These are phyloP conservation scores for Gymnopus androsaceus DNA, from an alignment of 1,284 basidiomycete genomes.

Conservation along the genomic window DNA sequence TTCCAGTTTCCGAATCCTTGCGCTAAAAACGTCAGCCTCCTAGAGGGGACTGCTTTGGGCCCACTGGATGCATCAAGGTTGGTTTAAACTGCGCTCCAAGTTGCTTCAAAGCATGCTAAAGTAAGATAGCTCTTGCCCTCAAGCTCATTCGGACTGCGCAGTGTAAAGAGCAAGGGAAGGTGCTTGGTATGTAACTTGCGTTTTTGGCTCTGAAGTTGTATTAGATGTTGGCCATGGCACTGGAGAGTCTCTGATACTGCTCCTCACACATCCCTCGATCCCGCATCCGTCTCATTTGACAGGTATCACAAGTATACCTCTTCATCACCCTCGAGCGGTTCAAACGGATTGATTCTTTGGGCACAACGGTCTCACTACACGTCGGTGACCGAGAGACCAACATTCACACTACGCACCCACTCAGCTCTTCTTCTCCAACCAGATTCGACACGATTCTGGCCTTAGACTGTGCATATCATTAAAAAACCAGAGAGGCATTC, in stretches of 20 bases:
- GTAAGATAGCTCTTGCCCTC: slow-evolving; percentile 52
- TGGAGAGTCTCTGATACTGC: slow-evolving; percentile 66
- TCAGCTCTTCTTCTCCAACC: slow-evolving; percentile 34
- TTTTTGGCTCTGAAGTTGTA: neutral
- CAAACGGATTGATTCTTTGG: slow-evolving; percentile 21
- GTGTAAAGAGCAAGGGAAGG: slow-evolving; percentile 40
- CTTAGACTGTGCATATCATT: slow-evolving; percentile 76
- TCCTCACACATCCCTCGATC: slow-evolving; percentile 44
- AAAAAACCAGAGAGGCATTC: slow-evolving; percentile 51
- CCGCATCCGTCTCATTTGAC: slow-evolving; percentile 51
- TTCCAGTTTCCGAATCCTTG: slow-evolving; percentile 66
- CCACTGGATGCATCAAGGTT: slow-evolving; percentile 64
- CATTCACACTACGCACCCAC: slow-evolving; percentile 38
- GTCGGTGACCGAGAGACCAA: slow-evolving; percentile 41
- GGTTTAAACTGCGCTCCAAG: neutral
- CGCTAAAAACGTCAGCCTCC: too few relatives aligned
- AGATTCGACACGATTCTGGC: slow-evolving; percentile 53
- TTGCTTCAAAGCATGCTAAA: neutral
- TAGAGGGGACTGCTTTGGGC: too few relatives aligned
- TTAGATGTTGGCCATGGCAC: slow-evolving; percentile 73
- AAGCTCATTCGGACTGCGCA: slow-evolving; percentile 50
- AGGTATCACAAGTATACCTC: slow-evolving; percentile 61
- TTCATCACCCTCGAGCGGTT: slow-evolving; percentile 56
- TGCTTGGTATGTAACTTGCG: slow-evolving; percentile 51
- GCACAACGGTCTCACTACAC: slow-evolving; percentile 31